phyloP scores from a whole-genome alignment of 2,329 filamentous ascomycete species.

The Colletotrichum tofieldiae region DNA sequence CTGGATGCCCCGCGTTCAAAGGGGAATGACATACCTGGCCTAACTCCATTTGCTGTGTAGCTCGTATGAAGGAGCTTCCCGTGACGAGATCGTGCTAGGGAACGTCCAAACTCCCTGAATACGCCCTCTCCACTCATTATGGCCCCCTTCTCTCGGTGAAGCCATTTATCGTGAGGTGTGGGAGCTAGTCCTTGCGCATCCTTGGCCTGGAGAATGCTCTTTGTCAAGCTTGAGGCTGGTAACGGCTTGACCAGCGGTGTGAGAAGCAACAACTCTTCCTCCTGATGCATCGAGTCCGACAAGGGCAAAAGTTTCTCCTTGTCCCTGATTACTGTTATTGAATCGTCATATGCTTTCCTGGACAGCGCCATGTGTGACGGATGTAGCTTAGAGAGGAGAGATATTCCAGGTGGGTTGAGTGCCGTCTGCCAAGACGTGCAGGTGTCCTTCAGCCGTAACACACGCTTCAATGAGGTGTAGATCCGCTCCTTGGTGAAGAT shows the following conservation, averaged over 20 bases:
- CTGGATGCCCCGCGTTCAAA: not conserved
- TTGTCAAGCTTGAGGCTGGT: conserved; percentile 89
- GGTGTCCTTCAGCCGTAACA: conserved; percentile 84
- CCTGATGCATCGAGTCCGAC: conserved; percentile 83
- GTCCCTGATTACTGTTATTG: conserved; percentile 93
- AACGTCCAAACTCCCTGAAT: conserved; percentile 89
- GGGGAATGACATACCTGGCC: conserved; percentile 69
- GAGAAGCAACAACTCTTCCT: conserved; percentile 90
- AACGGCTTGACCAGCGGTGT: conserved; percentile 93
- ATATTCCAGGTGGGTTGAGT: conserved; percentile 86
- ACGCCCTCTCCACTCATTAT: conserved; percentile 95
- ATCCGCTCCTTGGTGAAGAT: conserved; percentile 88
- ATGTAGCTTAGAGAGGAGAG: conserved; percentile 84
- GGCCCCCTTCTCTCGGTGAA: conserved; percentile 71
- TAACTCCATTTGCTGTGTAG: conserved; percentile 93
- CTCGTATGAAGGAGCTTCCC: conserved; percentile 94
- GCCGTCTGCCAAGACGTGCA: conserved; percentile 95
- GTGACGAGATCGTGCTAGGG: conserved; percentile 87
- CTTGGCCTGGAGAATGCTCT: conserved; percentile 74
- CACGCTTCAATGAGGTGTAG: conserved; percentile 83
- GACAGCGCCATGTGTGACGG: conserved; percentile 87
- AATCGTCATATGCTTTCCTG: conserved; percentile 89
- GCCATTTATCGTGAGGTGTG: conserved; percentile 69
- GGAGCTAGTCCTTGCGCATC: conserved; percentile 53
- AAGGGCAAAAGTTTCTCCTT: conserved; percentile 89